Base-by-base conservation (phyloP, 768 basidiomycete species). In the Leucosporidium creatinivorum region DNA sequence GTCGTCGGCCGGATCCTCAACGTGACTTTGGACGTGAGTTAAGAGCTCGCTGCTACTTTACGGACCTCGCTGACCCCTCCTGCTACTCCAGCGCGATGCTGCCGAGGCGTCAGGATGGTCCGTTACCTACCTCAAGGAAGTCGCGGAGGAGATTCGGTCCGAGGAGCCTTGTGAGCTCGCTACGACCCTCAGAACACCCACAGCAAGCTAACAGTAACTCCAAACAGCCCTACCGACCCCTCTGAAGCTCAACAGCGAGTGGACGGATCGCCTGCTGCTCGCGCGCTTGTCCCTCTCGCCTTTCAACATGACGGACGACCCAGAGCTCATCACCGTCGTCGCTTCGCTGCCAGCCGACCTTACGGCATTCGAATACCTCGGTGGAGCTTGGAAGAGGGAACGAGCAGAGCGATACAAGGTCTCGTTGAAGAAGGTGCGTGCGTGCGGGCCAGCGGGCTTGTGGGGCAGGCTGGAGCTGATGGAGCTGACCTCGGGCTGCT, bases 361-460 rank as follows among this genome's bases (percentile, higher is more conserved):
- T 77, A 92, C 93, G 0, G 82, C 85, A 0, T 91, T 94, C 67
- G 91, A 96, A 75, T 98, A 91, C 76, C 82, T 99, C 28, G 83
- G 91, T 13, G 88, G 88, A 25, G 88, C 89, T 74, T 99, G 94
- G 94, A 92, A 90, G 78, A 84, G 93, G n/a, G 79, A 10, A 82
- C 82, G 19, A 81, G 82, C 66, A 78, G 81, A 49, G 79, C 81
- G 23, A 75, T 28, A 36, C 48, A 63, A 58, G 49, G 26, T 66
- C 18, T 55, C 89, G 26, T 67, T 84, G 54, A 89, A 87, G 76
- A 88, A 85, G 84, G 89, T 86, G 51, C 36, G 75, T 67, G 13
- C 33, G n/a, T 33, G 7, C 39, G 18, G 1, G 25, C 10, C 18
- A 13, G 21, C n/a, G n/a, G n/a, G n/a, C 18, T 25, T 47, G 56